phyloP scores from a whole-genome alignment of 2,329 filamentous ascomycete genomes.

The Leptoxyphium fumago region DNA sequence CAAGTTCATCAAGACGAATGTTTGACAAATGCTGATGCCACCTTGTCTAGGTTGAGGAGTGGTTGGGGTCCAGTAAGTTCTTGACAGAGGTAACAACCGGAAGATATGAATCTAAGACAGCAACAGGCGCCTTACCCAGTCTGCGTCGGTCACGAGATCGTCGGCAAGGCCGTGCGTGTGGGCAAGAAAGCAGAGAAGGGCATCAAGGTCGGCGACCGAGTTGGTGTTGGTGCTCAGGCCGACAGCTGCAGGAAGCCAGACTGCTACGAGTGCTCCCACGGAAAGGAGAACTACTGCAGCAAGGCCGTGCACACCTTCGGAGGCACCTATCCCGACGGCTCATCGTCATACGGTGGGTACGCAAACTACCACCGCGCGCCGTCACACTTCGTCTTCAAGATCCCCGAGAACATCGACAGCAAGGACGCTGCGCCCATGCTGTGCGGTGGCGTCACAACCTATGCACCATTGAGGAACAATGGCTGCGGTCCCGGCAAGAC shows the following conservation, averaged over 20 bases:
- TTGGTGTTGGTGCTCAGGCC: constrained; percentile 37
- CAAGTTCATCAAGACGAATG: too few relatives aligned
- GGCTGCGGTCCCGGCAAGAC: constrained; percentile 35
- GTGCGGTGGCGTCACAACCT: constrained; percentile 65
- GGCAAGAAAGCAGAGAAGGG: constrained; percentile 17
- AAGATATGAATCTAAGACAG: too few relatives aligned
- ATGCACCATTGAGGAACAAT: constrained; percentile 51
- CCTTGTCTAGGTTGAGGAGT: constrained; percentile 8
- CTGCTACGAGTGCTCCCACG: constrained; percentile 39
- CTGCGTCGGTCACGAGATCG: constrained; percentile 22
- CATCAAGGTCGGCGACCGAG: constrained; percentile 25
- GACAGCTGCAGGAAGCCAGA: constrained; percentile 31
- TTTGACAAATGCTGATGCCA: too few relatives aligned
- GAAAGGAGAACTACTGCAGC: constrained; percentile 29
- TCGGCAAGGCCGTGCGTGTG: constrained; percentile 20
- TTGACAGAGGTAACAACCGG: too few relatives aligned
- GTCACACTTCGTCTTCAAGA: constrained; percentile 43
- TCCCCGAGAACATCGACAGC: constrained; percentile 35
- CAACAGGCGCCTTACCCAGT: constrained; percentile 7
- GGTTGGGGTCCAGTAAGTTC: constrained; percentile 28
- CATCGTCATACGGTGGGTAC: constrained; percentile 49
- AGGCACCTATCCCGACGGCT: constrained; percentile 15
- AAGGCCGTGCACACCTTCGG: constrained; percentile 18
- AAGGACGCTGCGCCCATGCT: constrained; percentile 53
- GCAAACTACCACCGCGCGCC: constrained; percentile 35